Base-by-base conservation (phyloP, 257 asterid species). In the Cordia subcordata region DNA sequence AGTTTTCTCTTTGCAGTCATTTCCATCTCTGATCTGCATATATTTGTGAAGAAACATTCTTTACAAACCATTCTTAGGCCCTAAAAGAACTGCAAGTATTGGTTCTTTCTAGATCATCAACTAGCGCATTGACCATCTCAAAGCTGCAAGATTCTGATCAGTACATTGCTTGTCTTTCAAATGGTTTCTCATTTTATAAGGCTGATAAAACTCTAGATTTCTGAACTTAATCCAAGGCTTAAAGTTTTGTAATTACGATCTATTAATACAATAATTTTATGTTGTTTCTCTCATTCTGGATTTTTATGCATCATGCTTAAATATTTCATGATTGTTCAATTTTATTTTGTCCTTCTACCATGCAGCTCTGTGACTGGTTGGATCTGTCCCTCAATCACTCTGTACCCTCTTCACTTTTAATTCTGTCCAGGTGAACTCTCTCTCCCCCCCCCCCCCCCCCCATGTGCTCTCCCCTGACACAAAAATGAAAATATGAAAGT, bases 341-440 rank as follows among this genome's bases (percentile, higher is more conserved):
- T 13, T 64, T 72, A 18, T 45, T n/a, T n/a, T 22, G 54, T 60
- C 55, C 16, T 63, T 27, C 71, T 57, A 71, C 38, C 59, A 58
- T 70, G 82, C 87, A 90, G 97, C 79, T 86, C 64, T 87, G 82
- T 54, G 96, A 90, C 70, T 90, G 97, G 97, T 70, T 90, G 65
- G 97, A 87, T 79, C 82, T 90, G 70, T 90, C 97, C 44, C 80
- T 90, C 58, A 84, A 86, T 74, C 92, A 86, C 75, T 81, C 94
- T 49, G 92, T 90, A 64, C 96, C 97, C 40, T 90, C 97, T 61
- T 90, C 96, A 37, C 90, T 90, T 61, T 59, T 90, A 78, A 86
- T 90, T 65, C 88, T 86, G 63, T 90, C 96, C 66, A 90, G 97
- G 97, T 86, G 62, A 52, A 10, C 0, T 52, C 13, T 52, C 51